Evolutionary conservation across 2,329 filamentous ascomycete genomes (phyloP).

Genomic region (Ophiostoma ulmi): DNA sequence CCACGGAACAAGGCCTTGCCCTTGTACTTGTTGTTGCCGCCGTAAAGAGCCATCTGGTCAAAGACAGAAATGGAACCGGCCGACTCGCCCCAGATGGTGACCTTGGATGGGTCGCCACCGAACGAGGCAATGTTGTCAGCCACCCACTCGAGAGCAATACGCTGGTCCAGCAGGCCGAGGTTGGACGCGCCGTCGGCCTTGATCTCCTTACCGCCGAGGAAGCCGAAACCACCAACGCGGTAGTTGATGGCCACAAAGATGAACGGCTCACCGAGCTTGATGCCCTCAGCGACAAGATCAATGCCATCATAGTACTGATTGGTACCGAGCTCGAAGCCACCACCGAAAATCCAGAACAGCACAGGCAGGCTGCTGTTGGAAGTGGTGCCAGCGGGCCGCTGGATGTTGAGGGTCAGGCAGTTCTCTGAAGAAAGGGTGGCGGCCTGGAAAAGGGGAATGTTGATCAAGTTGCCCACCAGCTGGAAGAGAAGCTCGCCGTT

Average conservation of each 20-base stretch:
- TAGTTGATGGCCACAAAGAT: conserved; percentile 76
- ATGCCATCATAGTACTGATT: conserved; percentile 50
- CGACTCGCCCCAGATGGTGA: conserved; percentile 74
- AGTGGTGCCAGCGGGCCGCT: conserved; percentile 53
- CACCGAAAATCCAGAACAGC: conserved; percentile 66
- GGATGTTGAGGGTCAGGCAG: conserved; percentile 57
- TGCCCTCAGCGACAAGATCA: conserved; percentile 42
- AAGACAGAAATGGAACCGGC: conserved; percentile 69
- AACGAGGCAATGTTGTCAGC: conserved; percentile 72
- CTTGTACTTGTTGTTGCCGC: conserved; percentile 67
- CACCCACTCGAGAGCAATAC: conserved; percentile 68
- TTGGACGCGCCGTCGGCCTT: conserved; percentile 61
- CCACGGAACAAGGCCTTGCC: conserved; percentile 68
- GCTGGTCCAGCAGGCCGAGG: conserved; percentile 66
- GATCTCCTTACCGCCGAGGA: conserved; percentile 64
- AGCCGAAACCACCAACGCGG: conserved; percentile 68
- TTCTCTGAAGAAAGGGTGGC: conserved; percentile 55
- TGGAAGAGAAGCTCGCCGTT: conserved; percentile 40
- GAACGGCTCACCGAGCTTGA: conserved; percentile 55
- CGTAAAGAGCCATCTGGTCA: conserved; percentile 68
- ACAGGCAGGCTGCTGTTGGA: conserved; percentile 57
- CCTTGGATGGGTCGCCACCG: conserved; percentile 69
- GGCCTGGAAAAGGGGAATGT: conserved; percentile 44
- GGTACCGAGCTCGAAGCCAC: conserved; percentile 55
- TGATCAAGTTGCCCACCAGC: conserved; percentile 47